Conservation (phyloP, 2,329 filamentous ascomycete genomes). For the Fusarium sp. region DNA sequence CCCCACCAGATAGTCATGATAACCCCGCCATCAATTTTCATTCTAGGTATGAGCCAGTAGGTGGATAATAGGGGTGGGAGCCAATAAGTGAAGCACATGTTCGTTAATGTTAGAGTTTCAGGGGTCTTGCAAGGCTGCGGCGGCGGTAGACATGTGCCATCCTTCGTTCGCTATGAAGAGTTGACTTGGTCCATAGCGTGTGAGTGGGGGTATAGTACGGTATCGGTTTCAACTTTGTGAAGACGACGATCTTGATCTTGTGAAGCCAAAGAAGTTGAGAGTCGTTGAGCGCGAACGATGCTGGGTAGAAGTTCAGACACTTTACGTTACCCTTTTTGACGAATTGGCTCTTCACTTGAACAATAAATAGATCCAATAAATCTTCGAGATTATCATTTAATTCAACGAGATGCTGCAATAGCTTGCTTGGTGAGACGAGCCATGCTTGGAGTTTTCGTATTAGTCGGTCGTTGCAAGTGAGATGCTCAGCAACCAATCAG, state of each 20-base stretch:
- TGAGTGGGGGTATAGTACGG: slow-evolving; percentile 38
- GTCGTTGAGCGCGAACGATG: neutral
- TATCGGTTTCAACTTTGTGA: slow-evolving; percentile 16
- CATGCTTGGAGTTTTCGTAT: slow-evolving; percentile 31
- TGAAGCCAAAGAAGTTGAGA: neutral
- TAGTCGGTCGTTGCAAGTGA: slow-evolving; percentile 28
- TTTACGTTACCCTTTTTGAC: too few species aligned
- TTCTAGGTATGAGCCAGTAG: slow-evolving; percentile 9
- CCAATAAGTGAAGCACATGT: slow-evolving; percentile 61
- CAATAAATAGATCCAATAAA: neutral
- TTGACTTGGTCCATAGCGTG: slow-evolving; percentile 25
- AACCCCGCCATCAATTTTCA: slow-evolving; percentile 44
- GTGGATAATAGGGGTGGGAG: slow-evolving; percentile 44
- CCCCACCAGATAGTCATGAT: slow-evolving; percentile 42
- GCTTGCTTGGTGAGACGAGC: slow-evolving; percentile 5
- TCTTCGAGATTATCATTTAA: neutral
- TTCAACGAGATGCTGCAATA: neutral
- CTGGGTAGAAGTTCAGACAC: neutral
- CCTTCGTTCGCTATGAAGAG: slow-evolving; percentile 45
- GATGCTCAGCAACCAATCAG: slow-evolving; percentile 40
- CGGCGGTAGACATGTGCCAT: slow-evolving; percentile 45
- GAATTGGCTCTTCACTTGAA: neutral
- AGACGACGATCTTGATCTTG: slow-evolving; percentile 28
- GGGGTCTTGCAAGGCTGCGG: slow-evolving; percentile 43
- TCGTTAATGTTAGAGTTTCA: slow-evolving; percentile 44